Base-by-base conservation (phyloP, 306 rosid species). In the Morella rubra region DNA sequence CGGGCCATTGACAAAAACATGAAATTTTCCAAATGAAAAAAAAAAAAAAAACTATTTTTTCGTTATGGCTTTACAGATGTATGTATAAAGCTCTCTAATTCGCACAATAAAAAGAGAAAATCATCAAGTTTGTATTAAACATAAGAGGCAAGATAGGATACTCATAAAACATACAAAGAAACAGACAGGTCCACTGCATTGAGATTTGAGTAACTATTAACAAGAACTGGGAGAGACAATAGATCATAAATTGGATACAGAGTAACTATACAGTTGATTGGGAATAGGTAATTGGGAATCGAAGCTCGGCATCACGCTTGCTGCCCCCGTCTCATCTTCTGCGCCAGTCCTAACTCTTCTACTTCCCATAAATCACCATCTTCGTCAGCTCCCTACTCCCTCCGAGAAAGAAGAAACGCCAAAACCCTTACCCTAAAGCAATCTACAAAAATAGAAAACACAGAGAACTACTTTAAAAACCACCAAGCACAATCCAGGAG, bases 231-330 rank as follows among this genome's bases (percentile, higher is more conserved):
- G 42, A 27, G 32, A 22, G 12, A 27, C 1, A 12, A 60, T 5
- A 60, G 18, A 27, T 27, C 32, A 10, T 5, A 44, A 14, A 16
- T 13, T 40, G 14, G 1, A 41, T n/a, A 45, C 47, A 37, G 70
- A 14, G 61, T 44, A 65, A 62, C 60, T 54, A 60, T 84, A 84
- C 88, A 82, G 20, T 55, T 84, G 40, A 77, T 71, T 80, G 45
- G 76, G 54, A 71, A 77, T 20, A 64, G 85, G 78, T 24, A 75
- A 56, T 71, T 79, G 85, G 47, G 86, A 81, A 84, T 84, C 76
- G 60, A 84, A 84, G 84, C 86, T 81, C 72, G 86, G 88, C 88
- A 87, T 87, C 61, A 78, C 82, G 80, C 81, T 79, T 77, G 77
- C 72, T 12, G 85, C 65, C 74, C 81, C 81, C 59, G 74, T 81